Evolutionary conservation across 2,329 filamentous ascomycete genomes (phyloP).

Genomic region (Basipetospora chlamydospora): DNA sequence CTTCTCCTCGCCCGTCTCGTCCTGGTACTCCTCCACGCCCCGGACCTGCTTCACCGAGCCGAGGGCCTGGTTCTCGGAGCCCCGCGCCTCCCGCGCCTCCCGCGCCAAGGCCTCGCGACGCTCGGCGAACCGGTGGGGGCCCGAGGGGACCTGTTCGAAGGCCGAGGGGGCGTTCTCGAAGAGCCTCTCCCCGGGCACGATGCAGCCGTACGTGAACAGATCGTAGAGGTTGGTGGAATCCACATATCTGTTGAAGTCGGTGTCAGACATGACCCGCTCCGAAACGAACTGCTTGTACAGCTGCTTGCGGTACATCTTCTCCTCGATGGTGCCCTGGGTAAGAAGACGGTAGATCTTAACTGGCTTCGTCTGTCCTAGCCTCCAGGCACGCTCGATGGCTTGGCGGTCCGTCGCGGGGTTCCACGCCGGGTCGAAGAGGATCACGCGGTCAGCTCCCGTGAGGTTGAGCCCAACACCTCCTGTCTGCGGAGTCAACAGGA

Average conservation of each 20-base stretch:
- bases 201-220: slow-evolving; percentile 51
- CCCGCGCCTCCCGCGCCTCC: slow-evolving; percentile 15
- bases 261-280: slow-evolving; percentile 89
- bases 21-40: slow-evolving; percentile 48
- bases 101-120: slow-evolving; percentile 1
- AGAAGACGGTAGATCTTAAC: slow-evolving; percentile 97
- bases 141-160: background rate
- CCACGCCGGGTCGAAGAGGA: slow-evolving; percentile 98
- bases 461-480: slow-evolving; percentile 88
- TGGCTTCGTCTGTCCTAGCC: slow-evolving; percentile 83
- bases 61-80: slow-evolving; percentile 5
- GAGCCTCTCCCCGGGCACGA: background rate
- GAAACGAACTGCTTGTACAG: slow-evolving; percentile 98
- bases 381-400: slow-evolving; percentile 89
- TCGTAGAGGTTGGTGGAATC: slow-evolving; percentile 84
- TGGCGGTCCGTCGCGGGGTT: slow-evolving; percentile 95
- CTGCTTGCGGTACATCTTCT: slow-evolving; percentile 97
- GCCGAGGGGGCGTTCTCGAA: background rate
- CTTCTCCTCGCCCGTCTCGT: slow-evolving; percentile 41
- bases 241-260: slow-evolving; percentile 84
- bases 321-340: slow-evolving; percentile 94
- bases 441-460: slow-evolving; percentile 87
- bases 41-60: slow-evolving; percentile 26
- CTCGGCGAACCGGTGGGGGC: background rate
- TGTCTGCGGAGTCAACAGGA: slow-evolving; percentile 88